Evolutionary conservation across 305 asterid genomes (phyloP).

Genomic region (Coffea humblotiana): DNA sequence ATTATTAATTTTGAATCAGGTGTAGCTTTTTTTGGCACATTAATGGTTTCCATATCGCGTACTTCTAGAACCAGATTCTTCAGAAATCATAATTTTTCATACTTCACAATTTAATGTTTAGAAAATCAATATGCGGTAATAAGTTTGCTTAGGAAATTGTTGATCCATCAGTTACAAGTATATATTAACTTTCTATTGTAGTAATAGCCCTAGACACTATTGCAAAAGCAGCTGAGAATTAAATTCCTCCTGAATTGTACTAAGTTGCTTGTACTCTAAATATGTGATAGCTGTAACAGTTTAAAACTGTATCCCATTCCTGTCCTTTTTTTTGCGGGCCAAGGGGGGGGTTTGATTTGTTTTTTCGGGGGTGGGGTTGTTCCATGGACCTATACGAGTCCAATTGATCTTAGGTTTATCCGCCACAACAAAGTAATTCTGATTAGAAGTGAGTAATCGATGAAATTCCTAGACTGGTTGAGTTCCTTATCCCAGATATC

Average conservation of each 20-base stretch:
- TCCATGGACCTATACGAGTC: no score
- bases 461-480: not conserved
- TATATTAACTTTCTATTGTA: not conserved
- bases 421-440: no score
- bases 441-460: no score
- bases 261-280: not conserved
- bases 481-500: not conserved
- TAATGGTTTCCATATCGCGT: not conserved
- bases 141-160: not conserved
- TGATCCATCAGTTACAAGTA: not conserved
- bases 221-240: conserved; percentile 5
- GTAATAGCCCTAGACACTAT: not conserved
- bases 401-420: no score
- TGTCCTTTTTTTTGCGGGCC: no score
- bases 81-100: not conserved
- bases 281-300: not conserved
- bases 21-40: not conserved
- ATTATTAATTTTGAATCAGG: not conserved
- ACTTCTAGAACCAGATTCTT: not conserved
- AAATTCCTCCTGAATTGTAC: not conserved
- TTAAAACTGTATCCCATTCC: not conserved
- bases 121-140: not conserved
- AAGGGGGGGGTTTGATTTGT: no score
- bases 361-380: no score
- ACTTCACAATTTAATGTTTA: not conserved